These are phyloP conservation scores for Plasmodium chabaudi DNA, from an alignment of 169 alveolate species.

Conservation along the genomic window DNA sequence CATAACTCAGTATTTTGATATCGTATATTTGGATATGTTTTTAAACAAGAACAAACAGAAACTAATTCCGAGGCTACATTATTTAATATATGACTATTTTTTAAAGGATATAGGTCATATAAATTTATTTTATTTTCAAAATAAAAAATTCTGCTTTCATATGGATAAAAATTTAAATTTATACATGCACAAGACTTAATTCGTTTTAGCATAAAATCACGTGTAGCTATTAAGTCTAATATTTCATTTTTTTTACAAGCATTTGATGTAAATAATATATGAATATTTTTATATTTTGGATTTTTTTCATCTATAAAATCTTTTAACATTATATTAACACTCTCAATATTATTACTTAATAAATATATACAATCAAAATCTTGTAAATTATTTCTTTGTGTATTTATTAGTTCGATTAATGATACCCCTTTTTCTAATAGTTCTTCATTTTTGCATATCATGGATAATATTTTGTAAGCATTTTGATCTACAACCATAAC, in stretches of 20 bases:
- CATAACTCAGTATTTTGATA: constrained; percentile 49
- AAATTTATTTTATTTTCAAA: constrained; percentile 72
- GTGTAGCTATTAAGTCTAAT: constrained; percentile 78
- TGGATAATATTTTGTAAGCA: constrained; percentile 84
- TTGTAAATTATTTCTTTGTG: constrained; percentile 83
- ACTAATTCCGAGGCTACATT: constrained; percentile 18
- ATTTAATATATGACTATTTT: constrained; percentile 20
- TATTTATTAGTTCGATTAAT: constrained; percentile 82
- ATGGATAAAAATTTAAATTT: constrained; percentile 85
- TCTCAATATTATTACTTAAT: constrained; percentile 71
- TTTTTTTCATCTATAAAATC: constrained; percentile 78
- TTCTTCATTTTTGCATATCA: constrained; percentile 87
- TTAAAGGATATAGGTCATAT: constrained; percentile 58
- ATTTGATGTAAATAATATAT: constrained; percentile 82
- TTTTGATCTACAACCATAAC: constrained; percentile 85
- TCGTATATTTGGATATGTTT: constrained; percentile 19
- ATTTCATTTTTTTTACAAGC: constrained; percentile 59
- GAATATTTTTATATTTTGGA: constrained; percentile 77
- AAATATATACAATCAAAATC: constrained; percentile 83
- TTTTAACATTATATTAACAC: constrained; percentile 61
- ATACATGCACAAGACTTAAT: constrained; percentile 82
- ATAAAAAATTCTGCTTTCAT: constrained; percentile 84
- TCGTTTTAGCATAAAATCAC: constrained; percentile 65
- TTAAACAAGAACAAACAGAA: constrained; percentile 48
- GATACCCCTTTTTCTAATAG: constrained; percentile 88